Conservation (phyloP, 2,329 filamentous ascomycete genomes). For the Aspergillus glaucus region DNA sequence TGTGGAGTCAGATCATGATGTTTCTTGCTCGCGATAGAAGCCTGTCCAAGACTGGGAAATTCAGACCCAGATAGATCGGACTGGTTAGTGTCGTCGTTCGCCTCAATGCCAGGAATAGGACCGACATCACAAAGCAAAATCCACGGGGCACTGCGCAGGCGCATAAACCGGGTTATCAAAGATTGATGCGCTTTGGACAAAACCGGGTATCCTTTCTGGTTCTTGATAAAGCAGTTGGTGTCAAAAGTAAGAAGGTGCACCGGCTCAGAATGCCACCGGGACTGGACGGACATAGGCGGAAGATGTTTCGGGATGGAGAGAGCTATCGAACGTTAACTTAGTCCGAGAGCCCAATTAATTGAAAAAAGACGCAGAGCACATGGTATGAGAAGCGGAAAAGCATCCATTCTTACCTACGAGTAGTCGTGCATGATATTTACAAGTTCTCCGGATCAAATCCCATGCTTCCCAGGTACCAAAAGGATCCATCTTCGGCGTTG, state of each 20-base stretch:
- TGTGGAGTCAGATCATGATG: slow-evolving; percentile 56
- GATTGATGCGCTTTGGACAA: slow-evolving; percentile 54
- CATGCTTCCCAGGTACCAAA: slow-evolving; percentile 89
- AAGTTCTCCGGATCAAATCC: slow-evolving; percentile 78
- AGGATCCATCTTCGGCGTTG: slow-evolving; percentile 54
- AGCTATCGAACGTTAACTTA: slow-evolving; percentile 35
- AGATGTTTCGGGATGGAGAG: slow-evolving; percentile 54
- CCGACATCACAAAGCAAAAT: slow-evolving; percentile 55
- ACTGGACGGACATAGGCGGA: slow-evolving; percentile 51
- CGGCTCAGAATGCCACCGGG: slow-evolving; percentile 59
- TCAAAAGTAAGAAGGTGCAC: slow-evolving; percentile 52
- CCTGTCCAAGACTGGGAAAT: slow-evolving; percentile 67
- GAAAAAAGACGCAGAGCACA: neutral
- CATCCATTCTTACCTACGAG: slow-evolving; percentile 65
- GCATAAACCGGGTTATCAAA: slow-evolving; percentile 52
- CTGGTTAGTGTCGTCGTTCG: slow-evolving; percentile 12
- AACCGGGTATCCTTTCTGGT: slow-evolving; percentile 53
- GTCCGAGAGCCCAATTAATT: neutral
- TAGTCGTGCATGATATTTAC: slow-evolving; percentile 75
- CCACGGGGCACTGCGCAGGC: slow-evolving; percentile 54
- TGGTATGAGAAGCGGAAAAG: neutral
- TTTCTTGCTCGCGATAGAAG: slow-evolving; percentile 46
- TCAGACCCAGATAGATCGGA: slow-evolving; percentile 25
- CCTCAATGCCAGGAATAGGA: slow-evolving; percentile 44
- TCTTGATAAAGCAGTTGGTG: slow-evolving; percentile 50